Evolutionary conservation across 495 filamentous ascomycete species (phyloP).

Genomic region (Neurospora intermedia): DNA sequence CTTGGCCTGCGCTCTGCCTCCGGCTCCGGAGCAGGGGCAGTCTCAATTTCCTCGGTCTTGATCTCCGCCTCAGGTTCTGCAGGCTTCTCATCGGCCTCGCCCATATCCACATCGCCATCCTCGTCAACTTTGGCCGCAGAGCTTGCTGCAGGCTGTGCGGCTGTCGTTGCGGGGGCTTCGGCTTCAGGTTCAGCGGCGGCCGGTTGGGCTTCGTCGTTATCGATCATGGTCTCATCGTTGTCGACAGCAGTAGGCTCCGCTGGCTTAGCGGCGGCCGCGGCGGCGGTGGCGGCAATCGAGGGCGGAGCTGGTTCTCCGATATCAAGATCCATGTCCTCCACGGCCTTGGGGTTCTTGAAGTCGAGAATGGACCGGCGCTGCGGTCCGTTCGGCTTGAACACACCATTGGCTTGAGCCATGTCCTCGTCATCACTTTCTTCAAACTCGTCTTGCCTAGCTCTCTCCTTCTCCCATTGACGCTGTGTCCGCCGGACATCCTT

Average conservation of each 20-base stretch:
- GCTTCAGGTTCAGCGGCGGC: slow-evolving; percentile 2
- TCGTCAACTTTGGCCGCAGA: slow-evolving; percentile 12
- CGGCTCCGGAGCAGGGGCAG: slow-evolving; percentile 1
- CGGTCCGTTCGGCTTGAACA: slow-evolving; percentile 49
- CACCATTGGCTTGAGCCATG: slow-evolving; percentile 59
- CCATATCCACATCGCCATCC: slow-evolving; percentile 31
- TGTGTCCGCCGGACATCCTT: slow-evolving; percentile 76
- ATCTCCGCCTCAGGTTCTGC: slow-evolving; percentile 13
- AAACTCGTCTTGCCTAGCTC: slow-evolving; percentile 65
- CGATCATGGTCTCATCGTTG: slow-evolving; percentile 52
- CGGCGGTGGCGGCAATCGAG: slow-evolving; percentile 37
- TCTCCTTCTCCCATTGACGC: slow-evolving; percentile 70
- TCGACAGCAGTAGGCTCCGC: slow-evolving; percentile 34
- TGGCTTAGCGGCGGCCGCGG: slow-evolving; percentile 40
- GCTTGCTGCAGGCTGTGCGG: background rate
- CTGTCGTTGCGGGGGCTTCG: slow-evolving; percentile 1
- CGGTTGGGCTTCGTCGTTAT: slow-evolving; percentile 36
- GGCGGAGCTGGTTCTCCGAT: slow-evolving; percentile 49
- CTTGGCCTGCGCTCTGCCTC: slow-evolving; percentile 5
- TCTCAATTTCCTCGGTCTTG: slow-evolving; percentile 24
- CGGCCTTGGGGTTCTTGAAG: slow-evolving; percentile 57
- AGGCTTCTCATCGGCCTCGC: slow-evolving; percentile 12
- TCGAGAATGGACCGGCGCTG: slow-evolving; percentile 58
- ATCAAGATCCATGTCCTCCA: slow-evolving; percentile 49
- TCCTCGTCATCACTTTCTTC: slow-evolving; percentile 87